These are phyloP conservation scores for Carallia brachiata DNA, from an alignment of 345 rosid species.

Conservation along the genomic window DNA sequence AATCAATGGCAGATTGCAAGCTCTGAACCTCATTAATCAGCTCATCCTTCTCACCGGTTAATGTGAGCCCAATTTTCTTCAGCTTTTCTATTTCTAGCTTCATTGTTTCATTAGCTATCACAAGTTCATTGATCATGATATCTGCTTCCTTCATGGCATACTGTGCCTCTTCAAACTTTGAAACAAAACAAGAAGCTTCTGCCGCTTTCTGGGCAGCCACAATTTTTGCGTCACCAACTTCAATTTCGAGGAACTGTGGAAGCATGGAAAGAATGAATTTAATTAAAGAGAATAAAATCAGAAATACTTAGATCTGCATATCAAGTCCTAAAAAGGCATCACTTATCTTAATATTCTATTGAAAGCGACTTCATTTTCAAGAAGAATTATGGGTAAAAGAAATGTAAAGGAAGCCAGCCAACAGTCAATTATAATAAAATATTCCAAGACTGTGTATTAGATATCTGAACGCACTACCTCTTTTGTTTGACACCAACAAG, in stretches of 20 bases:
- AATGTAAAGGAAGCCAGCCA: not conserved
- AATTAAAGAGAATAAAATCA: no score
- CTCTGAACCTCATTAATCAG: slow-evolving; percentile 50
- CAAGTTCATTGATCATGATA: slow-evolving; percentile 67
- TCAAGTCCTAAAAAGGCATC: no score
- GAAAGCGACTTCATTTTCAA: no score
- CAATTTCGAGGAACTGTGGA: slow-evolving; percentile 68
- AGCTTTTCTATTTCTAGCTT: slow-evolving; percentile 59
- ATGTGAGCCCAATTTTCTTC: slow-evolving; percentile 40
- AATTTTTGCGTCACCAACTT: slow-evolving; percentile 65
- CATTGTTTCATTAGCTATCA: slow-evolving; percentile 72
- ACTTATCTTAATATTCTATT: no score
- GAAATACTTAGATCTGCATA: no score
- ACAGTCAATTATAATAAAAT: not conserved
- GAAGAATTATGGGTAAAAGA: no score
- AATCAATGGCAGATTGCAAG: slow-evolving; percentile 49
- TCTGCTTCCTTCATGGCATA: slow-evolving; percentile 82
- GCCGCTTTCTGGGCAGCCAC: slow-evolving; percentile 59
- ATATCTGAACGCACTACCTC: slow-evolving; percentile 39
- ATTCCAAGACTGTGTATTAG: not conserved
- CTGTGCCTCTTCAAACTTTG: slow-evolving; percentile 92
- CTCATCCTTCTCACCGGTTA: slow-evolving; percentile 54
- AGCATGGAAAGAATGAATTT: slow-evolving; percentile 3
- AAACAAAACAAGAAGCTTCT: slow-evolving; percentile 60
- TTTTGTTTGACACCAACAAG: slow-evolving; percentile 42